phyloP scores from a whole-genome alignment of 495 filamentous ascomycete species.

The Usnea hakonensis region DNA sequence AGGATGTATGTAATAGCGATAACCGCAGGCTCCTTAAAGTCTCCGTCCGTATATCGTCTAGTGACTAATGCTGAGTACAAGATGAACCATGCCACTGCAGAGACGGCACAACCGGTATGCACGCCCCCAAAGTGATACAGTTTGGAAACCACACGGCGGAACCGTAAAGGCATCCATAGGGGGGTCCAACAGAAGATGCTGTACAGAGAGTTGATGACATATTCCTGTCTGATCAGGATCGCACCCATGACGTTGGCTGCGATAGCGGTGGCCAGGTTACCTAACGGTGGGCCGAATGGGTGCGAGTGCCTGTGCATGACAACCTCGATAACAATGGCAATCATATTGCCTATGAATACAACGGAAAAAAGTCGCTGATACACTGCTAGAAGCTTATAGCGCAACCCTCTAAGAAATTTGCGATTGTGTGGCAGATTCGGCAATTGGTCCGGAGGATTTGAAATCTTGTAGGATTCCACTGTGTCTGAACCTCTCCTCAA shows the following conservation, averaged over 20 bases:
- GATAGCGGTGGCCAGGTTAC: conserved; percentile 37
- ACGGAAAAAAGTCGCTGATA: conserved; percentile 49
- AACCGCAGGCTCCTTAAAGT: conserved; percentile 17
- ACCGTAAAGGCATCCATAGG: conserved; percentile 49
- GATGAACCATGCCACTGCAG: conserved; percentile 62
- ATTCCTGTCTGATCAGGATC: conserved; percentile 64
- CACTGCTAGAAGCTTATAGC: conserved; percentile 37
- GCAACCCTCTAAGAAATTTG: conserved; percentile 19
- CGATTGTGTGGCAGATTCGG: conserved; percentile 14
- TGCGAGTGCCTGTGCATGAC: conserved; percentile 18
- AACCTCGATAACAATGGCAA: conserved; percentile 40
- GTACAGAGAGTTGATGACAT: conserved; percentile 67
- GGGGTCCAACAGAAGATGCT: conserved; percentile 51
- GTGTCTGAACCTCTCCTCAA: conserved; percentile 3
- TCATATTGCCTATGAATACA: conserved; percentile 46
- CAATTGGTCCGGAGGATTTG: conserved; percentile 18
- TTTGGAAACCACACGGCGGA: conserved; percentile 61
- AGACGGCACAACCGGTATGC: conserved; percentile 64
- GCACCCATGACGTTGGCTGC: conserved; percentile 46
- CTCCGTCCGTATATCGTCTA: conserved; percentile 30
- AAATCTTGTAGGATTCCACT: conserved; percentile 11
- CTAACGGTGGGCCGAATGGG: conserved; percentile 22
- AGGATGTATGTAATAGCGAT: conserved; percentile 23
- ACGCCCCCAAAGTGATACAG: conserved; percentile 72
- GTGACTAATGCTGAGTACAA: conserved; percentile 48